A percentile compares a stretch with the other conserved stretches of the same genome.
These are phyloP conservation scores for Colletotrichum horii DNA, from an alignment of 2,329 filamentous ascomycete genomes.

Conservation along the genomic window DNA sequence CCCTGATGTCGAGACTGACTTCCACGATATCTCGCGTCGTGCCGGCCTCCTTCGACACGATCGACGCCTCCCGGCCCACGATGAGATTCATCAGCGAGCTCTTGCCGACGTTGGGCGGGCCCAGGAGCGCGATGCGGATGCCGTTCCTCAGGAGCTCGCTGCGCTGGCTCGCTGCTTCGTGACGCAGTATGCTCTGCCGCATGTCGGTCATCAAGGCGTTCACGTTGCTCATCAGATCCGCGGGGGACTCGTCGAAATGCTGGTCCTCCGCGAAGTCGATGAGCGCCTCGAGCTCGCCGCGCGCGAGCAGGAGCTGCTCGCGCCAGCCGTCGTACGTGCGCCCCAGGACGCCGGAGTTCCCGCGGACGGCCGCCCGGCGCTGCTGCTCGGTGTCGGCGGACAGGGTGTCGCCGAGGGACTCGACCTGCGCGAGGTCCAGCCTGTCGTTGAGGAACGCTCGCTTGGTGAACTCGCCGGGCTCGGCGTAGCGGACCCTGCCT, in stretches of 20 bases:
- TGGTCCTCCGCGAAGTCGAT: slow-evolving; percentile 99
- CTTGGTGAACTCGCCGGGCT: slow-evolving; percentile 93
- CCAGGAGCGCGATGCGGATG: slow-evolving; percentile 84
- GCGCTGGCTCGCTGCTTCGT: slow-evolving; percentile 78
- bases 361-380: slow-evolving; percentile 82
- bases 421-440: slow-evolving; percentile 84
- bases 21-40: slow-evolving; percentile 96
- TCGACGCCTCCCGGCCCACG: slow-evolving; percentile 91
- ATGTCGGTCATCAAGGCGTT: slow-evolving; percentile 67
- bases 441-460: slow-evolving; percentile 88
- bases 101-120: slow-evolving; percentile 93
- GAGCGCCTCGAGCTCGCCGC: slow-evolving; percentile 90
- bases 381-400: slow-evolving; percentile 89
- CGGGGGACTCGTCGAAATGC: slow-evolving; percentile 89
- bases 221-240: slow-evolving; percentile 74
- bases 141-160: slow-evolving; percentile 86
- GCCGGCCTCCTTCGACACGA: slow-evolving; percentile 90
- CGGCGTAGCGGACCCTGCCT: slow-evolving; percentile 76
- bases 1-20: slow-evolving; percentile 85
- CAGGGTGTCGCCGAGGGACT: slow-evolving; percentile 67
- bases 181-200: slow-evolving; percentile 65
- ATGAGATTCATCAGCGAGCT: slow-evolving; percentile 91
- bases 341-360: slow-evolving; percentile 72
- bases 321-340: slow-evolving; percentile 86
- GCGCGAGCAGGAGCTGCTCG: slow-evolving; percentile 74